Conservation (phyloP, 352 stramenopile species). For the Globisporangium okanoganense region DNA sequence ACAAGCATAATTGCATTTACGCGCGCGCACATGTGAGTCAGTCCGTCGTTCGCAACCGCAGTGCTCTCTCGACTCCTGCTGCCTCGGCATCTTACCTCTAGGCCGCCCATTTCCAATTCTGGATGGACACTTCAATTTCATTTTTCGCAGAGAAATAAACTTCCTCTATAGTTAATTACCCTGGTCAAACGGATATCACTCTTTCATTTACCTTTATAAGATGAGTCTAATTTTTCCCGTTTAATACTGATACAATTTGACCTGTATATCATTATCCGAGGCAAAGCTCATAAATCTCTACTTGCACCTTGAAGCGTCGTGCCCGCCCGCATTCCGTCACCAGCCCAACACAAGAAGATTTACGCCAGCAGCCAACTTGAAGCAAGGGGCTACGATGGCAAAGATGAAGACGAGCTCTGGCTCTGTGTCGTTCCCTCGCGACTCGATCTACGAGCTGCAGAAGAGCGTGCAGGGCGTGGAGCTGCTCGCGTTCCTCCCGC, state of each 20-base stretch:
- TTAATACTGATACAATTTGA: too few relatives aligned
- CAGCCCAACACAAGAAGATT: neutral
- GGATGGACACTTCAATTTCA: neutral
- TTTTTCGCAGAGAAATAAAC: too few relatives aligned
- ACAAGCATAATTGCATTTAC: neutral
- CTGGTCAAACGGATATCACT: neutral
- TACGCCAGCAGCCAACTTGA: neutral
- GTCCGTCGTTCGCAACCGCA: neutral
- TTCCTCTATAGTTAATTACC: too few relatives aligned
- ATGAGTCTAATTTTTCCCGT: too few relatives aligned
- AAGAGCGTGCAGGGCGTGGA: slow-evolving; percentile 46
- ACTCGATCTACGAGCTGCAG: slow-evolving; percentile 64
- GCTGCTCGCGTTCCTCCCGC: slow-evolving; percentile 40
- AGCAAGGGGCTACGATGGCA: neutral
- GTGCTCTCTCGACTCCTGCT: neutral
- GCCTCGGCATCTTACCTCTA: slow-evolving; percentile 2
- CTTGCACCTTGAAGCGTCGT: too few relatives aligned
- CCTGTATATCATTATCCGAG: too few relatives aligned
- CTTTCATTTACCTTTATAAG: neutral
- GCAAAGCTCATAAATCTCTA: too few relatives aligned
- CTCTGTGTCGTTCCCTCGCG: slow-evolving; percentile 22
- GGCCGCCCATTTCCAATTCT: slow-evolving; percentile 5
- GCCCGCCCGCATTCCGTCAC: too few relatives aligned
- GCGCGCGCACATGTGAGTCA: neutral
- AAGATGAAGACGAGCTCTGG: neutral